Conservation (phyloP, 352 stramenopile genomes). For the Pilasporangium apinafurcum region DNA sequence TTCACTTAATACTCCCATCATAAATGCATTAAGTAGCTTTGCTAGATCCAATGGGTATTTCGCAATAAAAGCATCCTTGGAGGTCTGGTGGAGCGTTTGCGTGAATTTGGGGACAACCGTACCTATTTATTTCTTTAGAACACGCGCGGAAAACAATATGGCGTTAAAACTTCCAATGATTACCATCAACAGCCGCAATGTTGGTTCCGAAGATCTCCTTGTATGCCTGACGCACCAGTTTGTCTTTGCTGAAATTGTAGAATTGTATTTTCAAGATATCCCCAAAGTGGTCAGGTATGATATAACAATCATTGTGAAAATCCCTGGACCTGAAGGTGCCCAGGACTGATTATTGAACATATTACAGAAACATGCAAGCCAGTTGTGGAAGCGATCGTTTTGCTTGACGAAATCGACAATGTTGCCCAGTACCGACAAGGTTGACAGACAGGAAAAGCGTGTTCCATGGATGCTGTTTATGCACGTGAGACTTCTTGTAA, state of each 20-base stretch:
- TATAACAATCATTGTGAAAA: constrained; percentile 28
- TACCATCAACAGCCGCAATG: constrained; percentile 48
- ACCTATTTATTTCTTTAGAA: no score
- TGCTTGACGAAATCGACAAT: constrained; percentile 33
- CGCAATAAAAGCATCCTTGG: constrained; percentile 36
- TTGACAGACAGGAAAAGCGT: no score
- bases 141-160: constrained; percentile 87
- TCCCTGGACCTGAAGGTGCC: constrained; percentile 25
- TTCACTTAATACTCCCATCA: no score
- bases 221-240: constrained; percentile 27
- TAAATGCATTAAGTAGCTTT: no score
- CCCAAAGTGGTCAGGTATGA: constrained; percentile 26
- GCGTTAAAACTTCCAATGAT: constrained; percentile 44
- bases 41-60: constrained; percentile 10
- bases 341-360: constrained; percentile 23
- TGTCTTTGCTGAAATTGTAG: constrained; percentile 60
- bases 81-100: no score
- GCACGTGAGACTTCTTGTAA: no score
- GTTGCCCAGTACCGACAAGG: constrained; percentile 34
- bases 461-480: no score
- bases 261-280: constrained; percentile 53
- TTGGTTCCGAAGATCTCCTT: constrained; percentile 40
- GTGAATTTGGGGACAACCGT: no score
- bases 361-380: constrained; percentile 34
- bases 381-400: constrained; percentile 33